These are phyloP conservation scores for Pseudonitzschia multiseries DNA, from an alignment of 108 stramenopile species.

Conservation along the genomic window DNA sequence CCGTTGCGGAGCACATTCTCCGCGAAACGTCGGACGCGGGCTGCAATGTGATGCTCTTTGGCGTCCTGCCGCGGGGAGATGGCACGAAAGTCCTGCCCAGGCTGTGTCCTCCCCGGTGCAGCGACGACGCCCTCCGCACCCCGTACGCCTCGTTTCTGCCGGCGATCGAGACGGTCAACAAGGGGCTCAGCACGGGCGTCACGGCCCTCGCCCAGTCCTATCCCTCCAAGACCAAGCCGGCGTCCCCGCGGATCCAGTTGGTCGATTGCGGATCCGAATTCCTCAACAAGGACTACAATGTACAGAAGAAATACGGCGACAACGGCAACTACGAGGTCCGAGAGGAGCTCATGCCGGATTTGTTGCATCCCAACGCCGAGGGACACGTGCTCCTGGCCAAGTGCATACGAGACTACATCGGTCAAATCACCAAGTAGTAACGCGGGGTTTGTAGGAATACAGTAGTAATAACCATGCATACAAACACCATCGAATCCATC, in stretches of 20 bases:
- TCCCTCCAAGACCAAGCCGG: background rate
- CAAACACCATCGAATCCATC: too few relatives aligned
- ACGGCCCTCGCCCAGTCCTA: slow-evolving; percentile 7
- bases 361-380: slow-evolving; percentile 41
- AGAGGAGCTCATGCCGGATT: slow-evolving; percentile 37
- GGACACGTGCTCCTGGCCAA: slow-evolving; percentile 34
- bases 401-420: slow-evolving; percentile 26
- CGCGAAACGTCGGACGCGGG: slow-evolving; percentile 21
- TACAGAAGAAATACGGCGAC: background rate
- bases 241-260: slow-evolving; percentile 11
- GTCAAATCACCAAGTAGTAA: slow-evolving; percentile 1
- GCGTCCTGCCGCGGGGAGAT: slow-evolving; percentile 41
- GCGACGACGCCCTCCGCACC: background rate
- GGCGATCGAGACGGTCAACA: slow-evolving; percentile 28
- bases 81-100: background rate
- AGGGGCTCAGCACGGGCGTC: slow-evolving; percentile 21
- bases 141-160: slow-evolving; percentile 42
- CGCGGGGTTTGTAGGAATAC: too few relatives aligned
- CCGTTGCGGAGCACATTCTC: slow-evolving; percentile 31
- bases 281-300: background rate
- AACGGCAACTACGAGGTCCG: slow-evolving; percentile 7
- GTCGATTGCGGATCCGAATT: slow-evolving; percentile 29
- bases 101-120: slow-evolving; percentile 47
- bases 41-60: slow-evolving; percentile 24
- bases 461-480: too few relatives aligned